These are phyloP conservation scores for Xerocomellus amylosporus DNA, from an alignment of 768 basidiomycete genomes.

Conservation along the genomic window DNA sequence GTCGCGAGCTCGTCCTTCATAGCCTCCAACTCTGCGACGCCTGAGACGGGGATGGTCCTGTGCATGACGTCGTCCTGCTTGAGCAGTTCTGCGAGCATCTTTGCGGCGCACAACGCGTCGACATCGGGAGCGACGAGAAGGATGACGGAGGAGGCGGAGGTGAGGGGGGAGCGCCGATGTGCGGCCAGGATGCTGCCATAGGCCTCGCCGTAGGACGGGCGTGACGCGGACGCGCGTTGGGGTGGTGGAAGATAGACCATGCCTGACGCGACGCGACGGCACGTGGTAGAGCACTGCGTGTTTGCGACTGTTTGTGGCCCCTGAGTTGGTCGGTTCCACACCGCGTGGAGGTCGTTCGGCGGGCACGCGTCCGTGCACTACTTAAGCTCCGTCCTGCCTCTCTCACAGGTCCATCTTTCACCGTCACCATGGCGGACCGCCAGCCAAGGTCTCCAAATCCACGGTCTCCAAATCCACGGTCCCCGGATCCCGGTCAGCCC, in stretches of 20 bases:
- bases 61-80: conserved; percentile 93
- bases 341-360: conserved; percentile 29
- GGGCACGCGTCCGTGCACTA: conserved; percentile 29
- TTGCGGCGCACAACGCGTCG: conserved; percentile 87
- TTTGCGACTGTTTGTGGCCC: conserved; percentile 23
- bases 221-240: conserved; percentile 54
- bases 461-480: conserved; percentile 39
- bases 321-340: conserved; percentile 9
- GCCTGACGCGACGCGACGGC: conserved; percentile 1
- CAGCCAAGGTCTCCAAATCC: conserved; percentile 51
- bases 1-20: conserved; percentile 63
- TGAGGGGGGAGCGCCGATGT: conserved; percentile 68
- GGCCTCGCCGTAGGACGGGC: conserved; percentile 67
- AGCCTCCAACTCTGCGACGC: conserved; percentile 70
- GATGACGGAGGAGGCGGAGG: conserved; percentile 80
- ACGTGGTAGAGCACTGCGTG: conserved; percentile 9
- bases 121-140: conserved; percentile 88
- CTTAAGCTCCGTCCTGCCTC: conserved; percentile 24
- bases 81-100: conserved; percentile 86
- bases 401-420: conserved; percentile 9
- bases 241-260: conserved; percentile 77
- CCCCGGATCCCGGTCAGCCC: conserved; percentile 55
- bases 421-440: conserved; percentile 53
- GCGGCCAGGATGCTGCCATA: conserved; percentile 70
- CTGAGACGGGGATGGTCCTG: conserved; percentile 84